A percentile compares a stretch with the other conserved stretches of the same genome.
phyloP scores from a whole-genome alignment of 129 eudicot genomes.

The Tagetes patula region DNA sequence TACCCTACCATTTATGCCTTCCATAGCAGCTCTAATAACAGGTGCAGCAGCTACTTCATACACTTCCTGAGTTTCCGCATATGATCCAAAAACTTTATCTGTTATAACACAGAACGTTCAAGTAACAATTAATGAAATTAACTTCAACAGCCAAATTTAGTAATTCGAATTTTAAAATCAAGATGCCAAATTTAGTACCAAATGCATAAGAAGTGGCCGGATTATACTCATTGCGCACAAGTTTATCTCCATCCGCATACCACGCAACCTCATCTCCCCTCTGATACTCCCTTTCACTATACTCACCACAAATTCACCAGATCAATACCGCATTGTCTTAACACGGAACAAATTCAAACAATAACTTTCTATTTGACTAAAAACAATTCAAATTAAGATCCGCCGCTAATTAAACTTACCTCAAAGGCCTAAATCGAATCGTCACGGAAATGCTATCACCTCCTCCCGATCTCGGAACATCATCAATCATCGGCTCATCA shows the following conservation, averaged over 20 bases:
- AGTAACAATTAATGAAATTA: not conserved
- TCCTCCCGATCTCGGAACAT: slow-evolving; percentile 46
- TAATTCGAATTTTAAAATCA: not conserved
- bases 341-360: slow-evolving; percentile 18
- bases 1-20: slow-evolving; percentile 84
- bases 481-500: slow-evolving; percentile 58
- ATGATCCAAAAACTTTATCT: slow-evolving; percentile 91
- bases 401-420: slow-evolving; percentile 37
- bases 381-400: slow-evolving; percentile 27
- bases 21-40: slow-evolving; percentile 96
- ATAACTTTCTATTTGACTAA: not conserved
- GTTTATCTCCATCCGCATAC: slow-evolving; percentile 86
- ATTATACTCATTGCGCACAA: slow-evolving; percentile 87
- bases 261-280: slow-evolving; percentile 92
- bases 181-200: slow-evolving; percentile 43
- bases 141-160: slow-evolving; percentile 12
- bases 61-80: slow-evolving; percentile 77
- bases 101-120: slow-evolving; percentile 15
- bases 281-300: slow-evolving; percentile 85
- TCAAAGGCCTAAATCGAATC: slow-evolving; percentile 92
- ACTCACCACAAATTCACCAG: slow-evolving; percentile 32
- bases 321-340: slow-evolving; percentile 29
- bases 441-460: slow-evolving; percentile 98
- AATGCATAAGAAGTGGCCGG: slow-evolving; percentile 84
- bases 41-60: slow-evolving; percentile 97